Conservation (phyloP, 768 basidiomycete species). For the Daedaleopsis sinensis region DNA sequence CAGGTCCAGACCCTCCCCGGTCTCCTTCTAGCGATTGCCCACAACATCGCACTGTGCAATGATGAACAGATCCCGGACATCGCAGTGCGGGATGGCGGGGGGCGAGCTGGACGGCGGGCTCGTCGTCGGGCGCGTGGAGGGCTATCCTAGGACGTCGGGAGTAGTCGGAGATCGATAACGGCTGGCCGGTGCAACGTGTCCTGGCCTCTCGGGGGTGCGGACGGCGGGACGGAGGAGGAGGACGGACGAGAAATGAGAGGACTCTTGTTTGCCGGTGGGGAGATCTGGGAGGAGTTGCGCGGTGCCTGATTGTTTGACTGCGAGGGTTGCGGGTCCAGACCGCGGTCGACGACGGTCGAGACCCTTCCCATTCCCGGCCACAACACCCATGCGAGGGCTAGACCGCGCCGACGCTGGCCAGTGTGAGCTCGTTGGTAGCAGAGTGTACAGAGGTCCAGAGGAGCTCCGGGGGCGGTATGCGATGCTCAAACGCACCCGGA, state of each 20-base stretch:
- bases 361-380: constrained; percentile 3
- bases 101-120: not conserved
- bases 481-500: not conserved
- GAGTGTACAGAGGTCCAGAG: not conserved
- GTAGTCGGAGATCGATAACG: constrained; percentile 19
- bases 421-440: constrained; percentile 1
- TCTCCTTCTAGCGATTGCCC: not conserved
- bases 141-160: constrained; percentile 8
- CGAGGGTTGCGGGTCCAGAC: constrained; percentile 15
- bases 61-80: constrained; percentile 5
- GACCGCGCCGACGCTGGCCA: not conserved
- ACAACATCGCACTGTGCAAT: too few species aligned
- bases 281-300: constrained; percentile 5
- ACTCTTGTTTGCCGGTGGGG: not conserved
- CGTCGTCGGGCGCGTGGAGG: not conserved
- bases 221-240: not conserved
- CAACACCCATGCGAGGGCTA: not conserved
- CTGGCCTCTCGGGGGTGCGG: not conserved
- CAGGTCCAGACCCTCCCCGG: not conserved
- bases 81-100: not conserved
- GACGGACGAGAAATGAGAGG: not conserved
- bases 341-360: constrained; percentile 6
- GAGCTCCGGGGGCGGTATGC: not conserved
- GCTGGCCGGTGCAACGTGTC: constrained; percentile 14
- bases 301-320: constrained; percentile 23